A percentile compares a stretch with the other conserved stretches of the same genome.
Conservation (phyloP, 2,329 filamentous ascomycete genomes). For the Penicillium sp. region DNA sequence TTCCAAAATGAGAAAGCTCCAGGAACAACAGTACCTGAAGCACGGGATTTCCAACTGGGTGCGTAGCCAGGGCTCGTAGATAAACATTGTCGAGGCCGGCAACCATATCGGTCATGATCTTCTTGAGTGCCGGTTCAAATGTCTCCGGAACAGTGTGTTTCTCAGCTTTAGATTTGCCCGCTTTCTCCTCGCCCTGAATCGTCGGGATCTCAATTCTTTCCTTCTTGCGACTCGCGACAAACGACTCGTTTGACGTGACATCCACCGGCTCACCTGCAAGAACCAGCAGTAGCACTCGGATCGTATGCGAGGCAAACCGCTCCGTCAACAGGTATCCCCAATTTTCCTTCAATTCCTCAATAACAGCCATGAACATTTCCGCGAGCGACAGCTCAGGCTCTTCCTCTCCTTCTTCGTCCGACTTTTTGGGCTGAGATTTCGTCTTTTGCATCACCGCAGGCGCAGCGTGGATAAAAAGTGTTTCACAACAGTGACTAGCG, state of each 20-base stretch:
- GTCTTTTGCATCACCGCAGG: constrained; percentile 74
- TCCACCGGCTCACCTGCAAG: constrained; percentile 79
- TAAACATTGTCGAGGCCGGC: constrained; percentile 73
- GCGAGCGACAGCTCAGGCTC: constrained; percentile 68
- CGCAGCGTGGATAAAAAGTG: constrained; percentile 80
- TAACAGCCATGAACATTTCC: constrained; percentile 74
- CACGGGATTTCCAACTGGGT: constrained; percentile 87
- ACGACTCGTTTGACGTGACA: constrained; percentile 62
- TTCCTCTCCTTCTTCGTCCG: constrained; percentile 43
- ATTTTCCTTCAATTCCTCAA: constrained; percentile 84
- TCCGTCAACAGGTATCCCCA: constrained; percentile 83
- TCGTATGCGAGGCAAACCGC: constrained; percentile 81
- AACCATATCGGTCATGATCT: constrained; percentile 76
- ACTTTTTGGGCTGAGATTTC: constrained; percentile 43
- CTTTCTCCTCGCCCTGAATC: constrained; percentile 43
- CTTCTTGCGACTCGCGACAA: constrained; percentile 91
- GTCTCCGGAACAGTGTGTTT: constrained; percentile 66
- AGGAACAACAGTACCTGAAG: constrained; percentile 87
- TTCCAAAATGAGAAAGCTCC: constrained; percentile 72
- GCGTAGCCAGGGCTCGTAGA: constrained; percentile 77
- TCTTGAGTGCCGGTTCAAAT: constrained; percentile 72
- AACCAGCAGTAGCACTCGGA: constrained; percentile 81
- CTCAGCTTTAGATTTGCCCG: constrained; percentile 50
- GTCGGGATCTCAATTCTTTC: constrained; percentile 68
- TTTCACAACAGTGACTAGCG: constrained; percentile 95